phyloP scores from a whole-genome alignment of 768 basidiomycete genomes.

The Lactarius sanguifluus region DNA sequence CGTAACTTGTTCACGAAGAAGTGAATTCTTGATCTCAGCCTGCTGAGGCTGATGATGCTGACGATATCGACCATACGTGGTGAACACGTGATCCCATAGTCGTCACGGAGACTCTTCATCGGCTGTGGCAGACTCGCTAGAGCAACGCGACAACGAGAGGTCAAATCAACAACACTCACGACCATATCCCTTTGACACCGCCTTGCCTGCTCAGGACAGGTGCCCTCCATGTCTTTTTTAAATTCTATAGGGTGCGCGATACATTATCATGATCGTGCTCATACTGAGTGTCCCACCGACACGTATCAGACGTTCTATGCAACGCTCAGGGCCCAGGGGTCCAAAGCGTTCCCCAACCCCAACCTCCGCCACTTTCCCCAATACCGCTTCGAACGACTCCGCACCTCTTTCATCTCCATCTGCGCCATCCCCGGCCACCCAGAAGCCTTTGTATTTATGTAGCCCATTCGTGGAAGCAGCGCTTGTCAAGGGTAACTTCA shows the following conservation, averaged over 20 bases:
- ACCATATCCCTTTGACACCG: background rate
- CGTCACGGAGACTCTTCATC: conserved; percentile 23
- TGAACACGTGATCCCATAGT: conserved; percentile 23
- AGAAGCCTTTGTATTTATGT: conserved; percentile 83
- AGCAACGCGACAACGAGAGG: background rate
- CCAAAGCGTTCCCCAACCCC: conserved; percentile 76
- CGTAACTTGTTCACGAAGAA: too few species aligned
- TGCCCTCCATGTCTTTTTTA: conserved; percentile 71
- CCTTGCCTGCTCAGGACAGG: conserved; percentile 4
- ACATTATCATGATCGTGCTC: conserved; percentile 5
- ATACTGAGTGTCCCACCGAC: conserved; percentile 4
- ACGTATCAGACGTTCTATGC: conserved; percentile 65
- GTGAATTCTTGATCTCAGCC: background rate
- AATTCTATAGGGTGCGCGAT: conserved; percentile 69
- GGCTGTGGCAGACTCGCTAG: background rate
- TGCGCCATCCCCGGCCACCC: conserved; percentile 42
- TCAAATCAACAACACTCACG: background rate
- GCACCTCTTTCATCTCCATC: conserved; percentile 34
- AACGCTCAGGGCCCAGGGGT: conserved; percentile 57
- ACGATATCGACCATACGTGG: background rate
- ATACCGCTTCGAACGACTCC: conserved; percentile 36
- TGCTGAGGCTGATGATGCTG: background rate
- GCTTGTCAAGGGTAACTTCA: conserved; percentile 96
- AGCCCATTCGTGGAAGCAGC: conserved; percentile 95
- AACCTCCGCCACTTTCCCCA: conserved; percentile 60